Evolutionary conservation across 208 protist species (phyloP).

Genomic region (Acanthamoeba polyphaga): DNA sequence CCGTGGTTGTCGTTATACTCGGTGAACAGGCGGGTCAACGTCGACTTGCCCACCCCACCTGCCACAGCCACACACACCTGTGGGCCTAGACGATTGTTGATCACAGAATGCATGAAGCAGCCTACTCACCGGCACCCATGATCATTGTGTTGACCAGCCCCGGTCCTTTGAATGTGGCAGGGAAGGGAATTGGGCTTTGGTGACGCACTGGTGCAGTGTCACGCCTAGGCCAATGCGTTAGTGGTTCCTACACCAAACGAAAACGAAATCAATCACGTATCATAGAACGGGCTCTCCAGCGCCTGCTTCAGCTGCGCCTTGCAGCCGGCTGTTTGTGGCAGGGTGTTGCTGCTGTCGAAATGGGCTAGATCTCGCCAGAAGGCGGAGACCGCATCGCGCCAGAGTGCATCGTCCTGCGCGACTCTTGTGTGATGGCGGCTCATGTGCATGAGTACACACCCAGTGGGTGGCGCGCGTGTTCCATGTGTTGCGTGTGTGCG

Average conservation of each 20-base stretch:
- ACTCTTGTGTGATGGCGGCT: not conserved
- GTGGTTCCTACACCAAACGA: not conserved
- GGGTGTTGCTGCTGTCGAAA: not conserved
- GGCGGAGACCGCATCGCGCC: not conserved
- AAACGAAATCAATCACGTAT: not conserved
- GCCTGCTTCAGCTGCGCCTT: slow-evolving; percentile 4
- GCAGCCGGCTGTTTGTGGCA: no score
- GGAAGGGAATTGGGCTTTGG: no score
- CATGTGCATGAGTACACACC: not conserved
- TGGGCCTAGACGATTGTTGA: no score
- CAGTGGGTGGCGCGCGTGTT: no score
- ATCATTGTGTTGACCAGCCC: no score
- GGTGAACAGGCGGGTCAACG: slow-evolving; percentile 90
- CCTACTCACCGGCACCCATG: no score
- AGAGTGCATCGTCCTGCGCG: not conserved
- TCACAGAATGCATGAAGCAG: no score
- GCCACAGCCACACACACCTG: no score
- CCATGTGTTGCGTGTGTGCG: not conserved
- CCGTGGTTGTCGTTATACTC: slow-evolving; percentile 87
- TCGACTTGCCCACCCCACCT: slow-evolving; percentile 91
- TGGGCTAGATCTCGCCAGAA: not conserved
- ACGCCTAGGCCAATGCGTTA: no score
- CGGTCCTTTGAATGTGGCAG: no score
- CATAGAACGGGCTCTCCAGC: not conserved
- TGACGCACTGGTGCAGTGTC: no score